Evolutionary conservation across 495 filamentous ascomycete species (phyloP), one percentile per base, ranked within the genome.

Genomic region (Platismatia glauca): DNA sequence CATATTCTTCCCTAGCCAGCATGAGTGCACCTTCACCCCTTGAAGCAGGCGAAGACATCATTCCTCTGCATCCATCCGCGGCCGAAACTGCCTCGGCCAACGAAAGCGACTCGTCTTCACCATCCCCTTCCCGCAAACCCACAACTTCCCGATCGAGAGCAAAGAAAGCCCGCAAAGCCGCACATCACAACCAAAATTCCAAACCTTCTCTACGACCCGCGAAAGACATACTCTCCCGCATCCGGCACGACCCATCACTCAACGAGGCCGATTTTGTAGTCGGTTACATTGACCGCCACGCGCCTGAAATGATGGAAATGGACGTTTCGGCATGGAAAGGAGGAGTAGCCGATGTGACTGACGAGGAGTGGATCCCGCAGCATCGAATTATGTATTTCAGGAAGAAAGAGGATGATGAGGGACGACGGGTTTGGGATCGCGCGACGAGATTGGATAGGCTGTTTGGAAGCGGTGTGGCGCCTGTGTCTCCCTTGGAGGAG

Each of bases 291-390:
- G 90, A 94, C 67, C 79, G 89, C 16, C 91, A 70, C 56, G 64
- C 46, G 22, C 66, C 61, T 37, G 68, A 64, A 0, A 75, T 77
- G 13, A 77, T 81, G 67, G 88, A 92, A 72, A 81, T 84, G 59
- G 68, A 74, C 8, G 72, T 90, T 12, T 80, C 79, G 55, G 75
- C 76, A 37, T 93, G 89, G 89, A 89, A 86, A 73, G 81, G 74
- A 24, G 89, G 91, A 73, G 50, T 53, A 11, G 81, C 74, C n/a
- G 89, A 93, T 63, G 78, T 84, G 50, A 92, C 88, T 33, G 86
- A 93, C 65, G 86, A 93, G 66, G 89, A 92, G 64, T 93, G 91
- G 68, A 92, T 93, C 65, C 90, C 90, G 11, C 81, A 87, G 73
- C 89, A 93, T 73, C 80, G 90, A 7, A 86, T 93, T 56, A 58